These are phyloP conservation scores for Escallonia rubra DNA, from an alignment of 129 eudicot species.

Conservation along the genomic window DNA sequence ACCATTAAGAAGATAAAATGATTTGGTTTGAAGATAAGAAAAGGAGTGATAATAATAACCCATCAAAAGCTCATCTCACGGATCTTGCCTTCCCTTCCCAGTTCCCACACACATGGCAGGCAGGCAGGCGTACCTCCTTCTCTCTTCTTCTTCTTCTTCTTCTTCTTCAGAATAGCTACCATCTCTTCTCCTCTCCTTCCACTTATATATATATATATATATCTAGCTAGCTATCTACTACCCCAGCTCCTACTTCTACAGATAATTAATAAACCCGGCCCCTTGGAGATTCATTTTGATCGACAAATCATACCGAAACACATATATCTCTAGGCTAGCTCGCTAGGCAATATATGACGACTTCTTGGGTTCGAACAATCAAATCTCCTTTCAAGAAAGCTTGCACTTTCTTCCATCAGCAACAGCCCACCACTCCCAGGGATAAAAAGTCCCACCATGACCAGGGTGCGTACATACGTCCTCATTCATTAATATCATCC, in stretches of 20 bases:
- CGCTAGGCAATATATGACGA: conserved; percentile 19
- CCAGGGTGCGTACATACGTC: conserved; percentile 21
- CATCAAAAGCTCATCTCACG: conserved; percentile 39
- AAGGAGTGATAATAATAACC: conserved; percentile 14
- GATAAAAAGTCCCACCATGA: conserved; percentile 46
- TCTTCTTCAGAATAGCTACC: too few relatives aligned
- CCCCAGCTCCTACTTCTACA: too few relatives aligned
- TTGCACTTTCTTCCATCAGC: conserved; percentile 41
- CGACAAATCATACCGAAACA: too few relatives aligned
- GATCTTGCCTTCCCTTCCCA: conserved; percentile 51
- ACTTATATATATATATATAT: background rate
- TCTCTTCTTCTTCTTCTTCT: background rate
- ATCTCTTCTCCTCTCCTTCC: background rate
- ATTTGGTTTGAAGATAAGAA: conserved; percentile 7
- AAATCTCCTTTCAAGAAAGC: conserved; percentile 56
- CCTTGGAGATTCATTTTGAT: too few relatives aligned
- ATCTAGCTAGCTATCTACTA: background rate
- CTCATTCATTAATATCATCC: background rate
- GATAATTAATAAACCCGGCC: too few relatives aligned
- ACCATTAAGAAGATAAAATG: background rate
- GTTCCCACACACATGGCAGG: conserved; percentile 11
- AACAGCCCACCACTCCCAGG: conserved; percentile 13
- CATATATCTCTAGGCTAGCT: too few relatives aligned
- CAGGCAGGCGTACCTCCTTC: background rate
- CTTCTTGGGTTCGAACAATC: conserved; percentile 53